Evolutionary conservation across 352 stramenopile genomes (phyloP).

Genomic region (Pythium folliculosum): DNA sequence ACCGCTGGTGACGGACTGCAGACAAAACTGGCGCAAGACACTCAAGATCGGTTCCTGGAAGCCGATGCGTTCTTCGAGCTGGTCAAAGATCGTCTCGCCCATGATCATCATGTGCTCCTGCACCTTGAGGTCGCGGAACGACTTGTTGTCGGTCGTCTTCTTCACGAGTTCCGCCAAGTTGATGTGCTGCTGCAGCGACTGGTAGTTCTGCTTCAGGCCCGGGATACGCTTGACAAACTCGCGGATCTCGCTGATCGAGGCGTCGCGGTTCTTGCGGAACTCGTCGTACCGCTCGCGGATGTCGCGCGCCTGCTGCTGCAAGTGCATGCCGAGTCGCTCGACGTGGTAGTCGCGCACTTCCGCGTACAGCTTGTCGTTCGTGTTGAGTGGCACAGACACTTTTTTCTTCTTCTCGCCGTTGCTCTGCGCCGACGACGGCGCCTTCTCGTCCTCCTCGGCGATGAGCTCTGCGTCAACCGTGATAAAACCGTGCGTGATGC

Average conservation of each 20-base stretch:
- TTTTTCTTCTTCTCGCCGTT: conserved; percentile 64
- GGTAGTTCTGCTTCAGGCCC: conserved; percentile 91
- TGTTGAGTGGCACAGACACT: conserved; percentile 94
- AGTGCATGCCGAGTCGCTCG: conserved; percentile 94
- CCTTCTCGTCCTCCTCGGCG: conserved; percentile 62
- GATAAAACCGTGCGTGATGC: conserved; percentile 92
- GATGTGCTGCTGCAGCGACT: conserved; percentile 97
- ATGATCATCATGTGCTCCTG: conserved; percentile 96
- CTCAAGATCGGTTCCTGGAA: conserved; percentile 89
- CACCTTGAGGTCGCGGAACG: conserved; percentile 95
- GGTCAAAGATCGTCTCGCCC: conserved; percentile 94
- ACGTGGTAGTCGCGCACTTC: conserved; percentile 97
- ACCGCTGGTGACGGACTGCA: conserved; percentile 92
- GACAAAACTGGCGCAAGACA: conserved; percentile 92
- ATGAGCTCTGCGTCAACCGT: conserved; percentile 78
- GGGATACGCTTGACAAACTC: conserved; percentile 99
- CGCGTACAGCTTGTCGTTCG: conserved; percentile 94
- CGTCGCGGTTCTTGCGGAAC: conserved; percentile 95
- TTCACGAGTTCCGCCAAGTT: conserved; percentile 96
- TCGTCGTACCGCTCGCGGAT: conserved; percentile 94
- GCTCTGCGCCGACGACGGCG: conserved; percentile 23
- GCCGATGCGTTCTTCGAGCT: conserved; percentile 95
- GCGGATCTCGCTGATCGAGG: conserved; percentile 97
- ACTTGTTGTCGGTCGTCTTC: conserved; percentile 90
- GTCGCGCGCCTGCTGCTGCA: conserved; percentile 95